Evolutionary conservation across 2,329 filamentous ascomycete genomes (phyloP).

Genomic region (Penicillium sp.): DNA sequence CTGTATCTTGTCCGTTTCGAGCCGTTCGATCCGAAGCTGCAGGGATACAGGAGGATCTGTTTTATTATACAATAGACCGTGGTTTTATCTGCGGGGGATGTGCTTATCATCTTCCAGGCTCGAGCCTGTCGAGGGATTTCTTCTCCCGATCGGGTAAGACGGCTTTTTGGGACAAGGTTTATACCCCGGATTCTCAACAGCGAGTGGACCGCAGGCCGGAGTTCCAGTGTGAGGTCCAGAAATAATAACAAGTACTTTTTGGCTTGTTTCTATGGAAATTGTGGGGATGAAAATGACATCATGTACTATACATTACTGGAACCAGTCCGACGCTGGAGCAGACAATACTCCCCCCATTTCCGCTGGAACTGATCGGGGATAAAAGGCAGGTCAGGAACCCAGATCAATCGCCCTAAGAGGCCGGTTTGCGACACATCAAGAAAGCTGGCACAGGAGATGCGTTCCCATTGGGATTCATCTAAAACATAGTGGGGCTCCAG

Average conservation of each 20-base stretch:
- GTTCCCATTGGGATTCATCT: conserved; percentile 76
- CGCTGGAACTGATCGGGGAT: conserved; percentile 72
- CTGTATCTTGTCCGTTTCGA: conserved; percentile 14
- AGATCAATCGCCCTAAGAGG: conserved; percentile 74
- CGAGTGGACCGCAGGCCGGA: not conserved
- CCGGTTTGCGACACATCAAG: conserved; percentile 78
- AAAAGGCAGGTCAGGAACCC: conserved; percentile 73
- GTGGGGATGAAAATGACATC: not conserved
- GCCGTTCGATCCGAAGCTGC: conserved; percentile 23
- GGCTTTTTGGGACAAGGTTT: conserved; percentile 15
- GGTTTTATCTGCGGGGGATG: conserved; percentile 14
- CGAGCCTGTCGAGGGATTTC: conserved; percentile 32
- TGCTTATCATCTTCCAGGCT: conserved; percentile 19
- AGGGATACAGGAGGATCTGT: not conserved
- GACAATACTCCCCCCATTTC: conserved; percentile 86
- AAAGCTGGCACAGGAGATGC: conserved; percentile 75
- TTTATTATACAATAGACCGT: conserved; percentile 3
- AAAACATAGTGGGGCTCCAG: conserved; percentile 81
- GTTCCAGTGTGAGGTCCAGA: not conserved
- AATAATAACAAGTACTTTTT: conserved; percentile 2
- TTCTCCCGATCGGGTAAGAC: conserved; percentile 43
- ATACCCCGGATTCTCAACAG: conserved; percentile 12
- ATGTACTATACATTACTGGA: conserved; percentile 9
- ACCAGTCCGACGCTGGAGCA: conserved; percentile 65
- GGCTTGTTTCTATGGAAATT: not conserved